Evolutionary conservation across 768 basidiomycete species (phyloP).

Genomic region (Leccinum incarnatum): DNA sequence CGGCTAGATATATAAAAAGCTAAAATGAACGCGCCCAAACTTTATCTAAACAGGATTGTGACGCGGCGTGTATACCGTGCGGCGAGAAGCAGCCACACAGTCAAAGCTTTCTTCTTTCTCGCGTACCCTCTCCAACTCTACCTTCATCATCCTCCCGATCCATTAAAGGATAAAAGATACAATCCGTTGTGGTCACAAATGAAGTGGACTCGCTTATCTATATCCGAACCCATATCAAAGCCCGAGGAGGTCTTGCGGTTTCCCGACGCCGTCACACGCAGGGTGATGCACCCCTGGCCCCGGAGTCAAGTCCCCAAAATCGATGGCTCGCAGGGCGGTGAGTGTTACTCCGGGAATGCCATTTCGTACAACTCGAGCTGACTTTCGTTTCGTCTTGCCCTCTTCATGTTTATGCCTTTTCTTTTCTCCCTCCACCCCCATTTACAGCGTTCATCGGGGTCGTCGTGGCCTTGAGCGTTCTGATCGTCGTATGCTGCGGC

Average conservation of each 20-base stretch:
- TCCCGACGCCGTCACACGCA: not conserved
- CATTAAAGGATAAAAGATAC: not conserved
- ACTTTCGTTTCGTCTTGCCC: not conserved
- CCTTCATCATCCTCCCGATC: not conserved
- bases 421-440: not conserved
- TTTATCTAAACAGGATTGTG: not conserved
- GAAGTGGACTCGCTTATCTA: not conserved
- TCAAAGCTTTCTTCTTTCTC: not conserved
- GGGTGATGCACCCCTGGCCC: constrained; percentile 1
- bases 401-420: not conserved
- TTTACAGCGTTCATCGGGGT: constrained; percentile 56
- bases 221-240: not conserved
- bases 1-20: not conserved
- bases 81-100: not conserved
- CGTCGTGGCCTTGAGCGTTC: constrained; percentile 50
- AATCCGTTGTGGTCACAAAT: not conserved
- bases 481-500: constrained; percentile 52
- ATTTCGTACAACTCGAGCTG: not conserved
- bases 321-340: constrained; percentile 49
- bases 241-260: not conserved
- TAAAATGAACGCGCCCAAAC: constrained; percentile 15
- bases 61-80: constrained; percentile 1
- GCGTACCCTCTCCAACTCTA: not conserved
- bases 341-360: constrained; percentile 8
- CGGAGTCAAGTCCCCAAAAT: constrained; percentile 44